Base-by-base conservation (phyloP, 2,329 filamentous ascomycete species). In the Fusarium foetens region DNA sequence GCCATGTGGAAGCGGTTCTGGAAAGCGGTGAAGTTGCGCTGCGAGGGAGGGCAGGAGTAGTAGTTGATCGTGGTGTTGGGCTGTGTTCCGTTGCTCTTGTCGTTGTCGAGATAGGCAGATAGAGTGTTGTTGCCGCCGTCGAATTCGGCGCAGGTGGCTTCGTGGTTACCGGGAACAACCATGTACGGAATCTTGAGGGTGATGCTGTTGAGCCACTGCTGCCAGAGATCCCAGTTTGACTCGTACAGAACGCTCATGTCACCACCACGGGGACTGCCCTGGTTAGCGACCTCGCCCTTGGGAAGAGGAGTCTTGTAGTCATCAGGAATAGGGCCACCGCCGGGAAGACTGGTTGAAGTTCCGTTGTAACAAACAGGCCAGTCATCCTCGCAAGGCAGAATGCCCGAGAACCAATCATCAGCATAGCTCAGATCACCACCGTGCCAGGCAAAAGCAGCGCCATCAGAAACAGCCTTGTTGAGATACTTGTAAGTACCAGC, bases 191-290 rank as follows among this genome's bases (percentile, higher is more conserved):
- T 21, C 12, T 52, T 63, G 2, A 23, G 43, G 19, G 61, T 63
- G 10, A 63, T 43, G 0, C 31, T 52, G 12, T 63, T 63, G 13
- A 63, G 48, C 57, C 61, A 62, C 33, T 63, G 61, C 16, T 63
- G 61, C 61, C 61, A 63, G n/a, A 63, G 57, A 33, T 62, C 61
- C 61, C 61, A 63, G n/a, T 63, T 63, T 3, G 61, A 63, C 25
- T 63, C 61, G 2, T 63, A 63, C 10, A 63, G 11, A 14, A 62
- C 61, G 3, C 57, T 35, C 13, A 62, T 12, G 5, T 63, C 61
- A 4, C 61, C 61, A 1, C 57, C 57, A 3, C 61, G 57, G 16
- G 61, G 57, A 17, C 61, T 52, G 7, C 61, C 61, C 21, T 52
- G 57, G 14, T 39, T 63, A 0, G 61, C 57, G 1, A 21, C 23